A percentile compares a stretch with the other conserved stretches of the same genome.
Evolutionary conservation across 129 eudicot genomes (phyloP).

Genomic region (Tagetes erecta): DNA sequence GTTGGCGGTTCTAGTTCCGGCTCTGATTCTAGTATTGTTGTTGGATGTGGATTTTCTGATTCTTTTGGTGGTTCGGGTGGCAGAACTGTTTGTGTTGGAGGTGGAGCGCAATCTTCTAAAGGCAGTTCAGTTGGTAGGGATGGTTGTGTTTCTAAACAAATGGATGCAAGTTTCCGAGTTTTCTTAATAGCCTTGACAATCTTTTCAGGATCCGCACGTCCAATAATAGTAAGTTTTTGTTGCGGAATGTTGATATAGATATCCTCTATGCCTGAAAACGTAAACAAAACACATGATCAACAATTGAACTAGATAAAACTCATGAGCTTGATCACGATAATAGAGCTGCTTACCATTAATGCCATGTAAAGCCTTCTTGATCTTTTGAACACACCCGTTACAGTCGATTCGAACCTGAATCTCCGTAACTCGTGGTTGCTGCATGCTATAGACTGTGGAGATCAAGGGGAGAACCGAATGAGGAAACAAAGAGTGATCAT

Average conservation of each 20-base stretch:
- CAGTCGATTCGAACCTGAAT: constrained; percentile 87
- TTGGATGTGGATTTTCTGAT: constrained; percentile 41
- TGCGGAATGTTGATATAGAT: constrained; percentile 61
- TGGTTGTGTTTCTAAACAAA: constrained; percentile 54
- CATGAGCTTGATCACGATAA: neutral
- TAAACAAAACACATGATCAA: neutral
- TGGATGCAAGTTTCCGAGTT: constrained; percentile 64
- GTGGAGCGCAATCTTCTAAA: constrained; percentile 43
- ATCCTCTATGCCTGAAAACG: constrained; percentile 55
- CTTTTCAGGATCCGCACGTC: constrained; percentile 70
- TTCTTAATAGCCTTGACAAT: constrained; percentile 67
- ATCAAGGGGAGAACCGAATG: too few species aligned
- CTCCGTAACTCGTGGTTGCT: constrained; percentile 78
- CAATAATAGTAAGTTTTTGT: constrained; percentile 60
- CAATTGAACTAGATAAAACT: neutral
- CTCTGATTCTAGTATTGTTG: constrained; percentile 27
- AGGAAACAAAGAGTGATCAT: constrained; percentile 43
- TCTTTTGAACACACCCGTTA: constrained; percentile 92
- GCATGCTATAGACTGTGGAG: constrained; percentile 43
- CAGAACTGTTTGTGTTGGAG: constrained; percentile 44
- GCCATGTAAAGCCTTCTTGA: constrained; percentile 83
- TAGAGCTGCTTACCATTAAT: constrained; percentile 57
- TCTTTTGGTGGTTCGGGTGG: constrained; percentile 52
- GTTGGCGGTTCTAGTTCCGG: constrained; percentile 28
- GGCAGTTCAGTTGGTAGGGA: constrained; percentile 37